Percentiles rank a stretch among this genome's conserved stretches.
These are phyloP conservation scores for Drechslera avenae DNA, from an alignment of 2,329 filamentous ascomycete species.

Conservation along the genomic window DNA sequence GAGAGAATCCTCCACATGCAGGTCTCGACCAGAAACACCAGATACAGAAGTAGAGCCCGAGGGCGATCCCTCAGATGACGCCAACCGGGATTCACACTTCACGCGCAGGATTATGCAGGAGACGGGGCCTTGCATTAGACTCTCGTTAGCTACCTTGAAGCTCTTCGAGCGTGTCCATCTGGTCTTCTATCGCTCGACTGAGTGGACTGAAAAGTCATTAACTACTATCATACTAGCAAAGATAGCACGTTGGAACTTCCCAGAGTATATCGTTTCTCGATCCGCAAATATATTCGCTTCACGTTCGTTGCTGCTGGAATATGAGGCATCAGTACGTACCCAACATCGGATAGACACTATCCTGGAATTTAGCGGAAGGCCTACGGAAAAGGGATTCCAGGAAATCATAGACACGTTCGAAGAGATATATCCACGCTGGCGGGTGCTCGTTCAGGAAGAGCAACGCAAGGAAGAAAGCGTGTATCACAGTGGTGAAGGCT, in stretches of 20 bases:
- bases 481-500: constrained; percentile 83
- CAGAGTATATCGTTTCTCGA: constrained; percentile 85
- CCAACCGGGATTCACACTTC: constrained; percentile 75
- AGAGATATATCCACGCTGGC: constrained; percentile 81
- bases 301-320: constrained; percentile 77
- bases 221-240: constrained; percentile 94
- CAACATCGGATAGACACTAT: constrained; percentile 82
- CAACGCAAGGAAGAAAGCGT: constrained; percentile 75
- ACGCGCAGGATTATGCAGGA: constrained; percentile 75
- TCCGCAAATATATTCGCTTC: constrained; percentile 88
- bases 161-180: constrained; percentile 94
- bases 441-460: constrained; percentile 71
- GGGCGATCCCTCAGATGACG: constrained; percentile 48
- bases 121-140: constrained; percentile 81
- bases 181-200: constrained; percentile 92
- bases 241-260: constrained; percentile 85
- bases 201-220: constrained; percentile 97
- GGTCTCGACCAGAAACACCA: constrained; percentile 32
- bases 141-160: constrained; percentile 73
- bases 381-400: constrained; percentile 67
- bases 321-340: constrained; percentile 81
- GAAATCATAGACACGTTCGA: constrained; percentile 75
- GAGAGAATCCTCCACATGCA: constrained; percentile 52
- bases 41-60: constrained; percentile 43
- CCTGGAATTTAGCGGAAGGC: constrained; percentile 77